phyloP scores from a whole-genome alignment of 352 stramenopile genomes.

The Thalassiosira livingstoniorum region DNA sequence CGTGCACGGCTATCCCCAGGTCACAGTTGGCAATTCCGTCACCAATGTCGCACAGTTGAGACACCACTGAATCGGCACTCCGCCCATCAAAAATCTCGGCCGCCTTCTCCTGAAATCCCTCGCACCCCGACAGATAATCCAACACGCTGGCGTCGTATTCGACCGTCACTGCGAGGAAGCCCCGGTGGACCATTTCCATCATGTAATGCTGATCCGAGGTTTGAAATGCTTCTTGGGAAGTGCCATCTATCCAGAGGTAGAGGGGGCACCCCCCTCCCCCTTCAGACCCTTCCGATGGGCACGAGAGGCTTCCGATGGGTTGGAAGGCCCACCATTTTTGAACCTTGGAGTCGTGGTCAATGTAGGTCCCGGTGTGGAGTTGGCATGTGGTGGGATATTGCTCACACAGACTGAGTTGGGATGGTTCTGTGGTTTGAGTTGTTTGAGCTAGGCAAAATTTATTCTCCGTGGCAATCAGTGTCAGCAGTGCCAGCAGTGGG shows the following conservation, averaged over 20 bases:
- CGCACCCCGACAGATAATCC: not conserved
- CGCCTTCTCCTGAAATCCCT: not conserved
- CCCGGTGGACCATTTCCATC: slow-evolving; percentile 13
- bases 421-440: no score
- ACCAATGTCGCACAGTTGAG: not conserved
- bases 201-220: slow-evolving; percentile 6
- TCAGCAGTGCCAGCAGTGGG: no score
- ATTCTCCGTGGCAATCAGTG: no score
- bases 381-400: slow-evolving; percentile 6
- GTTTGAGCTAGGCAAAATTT: no score
- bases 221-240: not conserved
- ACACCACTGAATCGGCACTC: not conserved
- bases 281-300: not conserved
- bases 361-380: not conserved
- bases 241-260: slow-evolving; percentile 9
- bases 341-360: not conserved
- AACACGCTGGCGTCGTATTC: not conserved
- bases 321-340: slow-evolving; percentile 12
- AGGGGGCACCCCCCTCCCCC: slow-evolving; percentile 12
- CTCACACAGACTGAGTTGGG: slow-evolving; percentile 6
- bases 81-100: not conserved
- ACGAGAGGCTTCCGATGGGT: not conserved
- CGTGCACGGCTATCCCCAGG: slow-evolving; percentile 1
- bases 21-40: slow-evolving; percentile 11
- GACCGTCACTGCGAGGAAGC: slow-evolving; percentile 9